Percentiles rank a stretch among this genome's conserved stretches.
These are phyloP conservation scores for Coemansia sp. DNA, from an alignment of 192 early-diverging fungal species.

Conservation along the genomic window DNA sequence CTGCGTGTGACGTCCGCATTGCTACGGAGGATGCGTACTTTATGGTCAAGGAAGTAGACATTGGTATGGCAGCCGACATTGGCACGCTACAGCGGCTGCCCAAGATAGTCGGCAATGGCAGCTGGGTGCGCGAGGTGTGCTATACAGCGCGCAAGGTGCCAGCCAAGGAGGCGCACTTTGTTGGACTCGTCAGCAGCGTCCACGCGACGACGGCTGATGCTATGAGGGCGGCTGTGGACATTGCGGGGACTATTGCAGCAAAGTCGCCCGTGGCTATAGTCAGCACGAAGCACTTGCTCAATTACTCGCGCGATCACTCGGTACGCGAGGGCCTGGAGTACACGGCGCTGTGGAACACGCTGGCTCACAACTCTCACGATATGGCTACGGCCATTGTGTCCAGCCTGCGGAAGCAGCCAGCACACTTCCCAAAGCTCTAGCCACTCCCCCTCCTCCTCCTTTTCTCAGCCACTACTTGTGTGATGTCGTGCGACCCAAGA, in stretches of 20 bases:
- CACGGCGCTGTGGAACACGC: slow-evolving; percentile 83
- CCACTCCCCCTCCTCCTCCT: not conserved
- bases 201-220: slow-evolving; percentile 26
- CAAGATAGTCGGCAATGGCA: slow-evolving; percentile 88
- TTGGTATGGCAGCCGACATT: slow-evolving; percentile 91
- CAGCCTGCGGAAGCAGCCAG: slow-evolving; percentile 34
- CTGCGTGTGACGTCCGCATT: slow-evolving; percentile 91
- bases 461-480: not conserved
- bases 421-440: slow-evolving; percentile 49
- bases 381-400: slow-evolving; percentile 43
- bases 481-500: not conserved
- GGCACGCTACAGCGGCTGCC: slow-evolving; percentile 94
- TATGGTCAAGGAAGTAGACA: slow-evolving; percentile 88
- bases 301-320: slow-evolving; percentile 90
- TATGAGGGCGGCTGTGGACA: slow-evolving; percentile 58
- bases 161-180: slow-evolving; percentile 60
- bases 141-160: slow-evolving; percentile 76
- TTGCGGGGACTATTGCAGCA: slow-evolving; percentile 71
- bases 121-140: slow-evolving; percentile 88
- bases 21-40: slow-evolving; percentile 76
- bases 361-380: slow-evolving; percentile 71
- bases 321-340: slow-evolving; percentile 86
- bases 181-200: slow-evolving; percentile 63
- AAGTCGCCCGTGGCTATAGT: slow-evolving; percentile 87
- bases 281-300: slow-evolving; percentile 88